Conservation (phyloP, 257 asterid species). For the Ophiorrhiza pumila region DNA sequence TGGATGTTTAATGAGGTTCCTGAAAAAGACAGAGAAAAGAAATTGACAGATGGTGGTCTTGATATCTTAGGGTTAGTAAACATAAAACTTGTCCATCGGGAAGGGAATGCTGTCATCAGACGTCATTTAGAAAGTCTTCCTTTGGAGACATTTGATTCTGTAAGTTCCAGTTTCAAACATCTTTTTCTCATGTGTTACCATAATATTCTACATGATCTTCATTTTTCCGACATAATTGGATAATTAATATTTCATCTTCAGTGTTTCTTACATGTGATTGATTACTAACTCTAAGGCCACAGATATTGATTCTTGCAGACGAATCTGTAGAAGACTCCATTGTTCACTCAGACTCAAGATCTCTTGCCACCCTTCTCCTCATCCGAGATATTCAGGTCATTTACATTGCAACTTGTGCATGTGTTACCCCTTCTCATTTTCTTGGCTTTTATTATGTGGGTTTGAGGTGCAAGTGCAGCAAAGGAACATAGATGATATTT, state of each 20-base stretch:
- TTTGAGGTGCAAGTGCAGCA: not conserved
- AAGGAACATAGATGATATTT: not conserved
- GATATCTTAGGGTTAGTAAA: slow-evolving; percentile 73
- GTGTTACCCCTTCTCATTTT: not conserved
- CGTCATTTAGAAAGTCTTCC: slow-evolving; percentile 94
- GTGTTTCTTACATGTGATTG: slow-evolving; percentile 25
- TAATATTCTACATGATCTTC: not conserved
- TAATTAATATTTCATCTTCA: slow-evolving; percentile 6
- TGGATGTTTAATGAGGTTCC: slow-evolving; percentile 97
- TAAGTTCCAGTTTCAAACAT: slow-evolving; percentile 39
- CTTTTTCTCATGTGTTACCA: not conserved
- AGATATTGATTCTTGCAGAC: slow-evolving; percentile 98
- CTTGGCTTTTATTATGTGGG: not conserved
- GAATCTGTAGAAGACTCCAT: slow-evolving; percentile 94
- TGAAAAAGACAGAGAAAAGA: slow-evolving; percentile 69
- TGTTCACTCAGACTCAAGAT: slow-evolving; percentile 92
- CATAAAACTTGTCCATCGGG: slow-evolving; percentile 80
- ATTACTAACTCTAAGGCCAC: slow-evolving; percentile 71
- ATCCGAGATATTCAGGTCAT: slow-evolving; percentile 93
- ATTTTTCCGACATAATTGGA: not conserved
- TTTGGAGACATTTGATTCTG: slow-evolving; percentile 94
- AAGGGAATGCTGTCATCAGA: slow-evolving; percentile 91
- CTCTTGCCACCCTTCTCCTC: slow-evolving; percentile 96
- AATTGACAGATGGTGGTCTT: slow-evolving; percentile 90
- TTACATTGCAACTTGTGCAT: slow-evolving; percentile 4